Evolutionary conservation across 1,139 yeast species (phyloP), one percentile per base, ranked within the genome.

Genomic region (Wickerhamomyces sp.): DNA sequence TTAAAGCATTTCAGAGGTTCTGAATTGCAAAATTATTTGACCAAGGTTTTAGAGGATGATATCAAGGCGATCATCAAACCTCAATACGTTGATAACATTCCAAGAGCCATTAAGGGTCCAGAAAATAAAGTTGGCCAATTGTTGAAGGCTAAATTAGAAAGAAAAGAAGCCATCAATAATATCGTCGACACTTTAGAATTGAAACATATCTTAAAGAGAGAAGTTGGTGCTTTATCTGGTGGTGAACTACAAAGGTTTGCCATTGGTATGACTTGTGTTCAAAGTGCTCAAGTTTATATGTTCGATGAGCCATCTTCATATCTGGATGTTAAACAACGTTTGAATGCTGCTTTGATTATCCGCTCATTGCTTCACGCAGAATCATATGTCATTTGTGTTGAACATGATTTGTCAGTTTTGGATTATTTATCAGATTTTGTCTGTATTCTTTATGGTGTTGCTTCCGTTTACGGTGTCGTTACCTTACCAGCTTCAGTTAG

Each of bases 231-330:
- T 60, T 78, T 93, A 55, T 88, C 96, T 42, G 99, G 99, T 81
- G 99, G 99, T 67, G 99, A 93, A 71, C 78, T 93, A 66, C 99
- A 93, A 74, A 84, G 99, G 74, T 93, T 93, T 66, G 98, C 99
- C 41, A 84, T 93, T 65, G 99, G 94, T 60, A 84, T 93, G 89
- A 87, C 98, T 18, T 89, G 96, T 75, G 91, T 91, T 41, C 98
- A 93, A 71, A 75, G 74, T 34, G 98, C 98, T 47, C 88, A 90
- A 60, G 98, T 93, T 41, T 93, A 93, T 71, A 93, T 93, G 99
- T 93, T 93, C 68, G 99, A 93, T 72, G 99, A 93, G 73, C 99
- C 99, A 43, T 91, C 98, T 29, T 93, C 99, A 13, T 93, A 93
- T 71, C 75, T 93, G 68, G 99, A 93, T 78, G 98, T 93, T 55